Conservation (phyloP, 345 rosid genomes). For the Sonneratia caseolaris region DNA sequence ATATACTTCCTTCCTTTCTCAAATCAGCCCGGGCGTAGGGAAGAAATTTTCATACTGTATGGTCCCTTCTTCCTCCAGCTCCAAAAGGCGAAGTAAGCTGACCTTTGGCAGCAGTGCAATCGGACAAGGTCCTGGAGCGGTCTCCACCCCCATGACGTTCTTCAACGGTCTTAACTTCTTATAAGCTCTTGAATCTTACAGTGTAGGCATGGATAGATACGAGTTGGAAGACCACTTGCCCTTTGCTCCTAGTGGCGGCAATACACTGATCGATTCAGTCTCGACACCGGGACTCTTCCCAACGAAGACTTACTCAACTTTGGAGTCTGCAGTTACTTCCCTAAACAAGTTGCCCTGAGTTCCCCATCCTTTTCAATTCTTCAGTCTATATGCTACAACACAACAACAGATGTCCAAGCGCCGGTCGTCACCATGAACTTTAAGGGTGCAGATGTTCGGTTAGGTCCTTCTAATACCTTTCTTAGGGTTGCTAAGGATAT, state of each 20-base stretch:
- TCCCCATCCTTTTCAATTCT: not conserved
- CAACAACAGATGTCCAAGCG: not conserved
- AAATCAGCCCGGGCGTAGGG: not conserved
- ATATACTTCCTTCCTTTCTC: not conserved
- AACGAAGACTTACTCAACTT: not conserved
- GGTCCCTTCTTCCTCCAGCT: not conserved
- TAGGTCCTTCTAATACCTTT: not conserved
- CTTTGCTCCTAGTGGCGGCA: not conserved
- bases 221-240: not conserved
- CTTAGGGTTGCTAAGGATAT: not conserved
- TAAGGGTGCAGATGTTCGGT: not conserved
- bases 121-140: not conserved
- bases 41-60: not conserved
- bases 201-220: not conserved
- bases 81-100: not conserved
- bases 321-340: not conserved
- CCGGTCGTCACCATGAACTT: not conserved
- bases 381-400: not conserved
- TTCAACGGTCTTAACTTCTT: too few species aligned
- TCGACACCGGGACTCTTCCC: not conserved
- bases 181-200: not conserved
- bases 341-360: not conserved
- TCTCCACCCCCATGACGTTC: not conserved
- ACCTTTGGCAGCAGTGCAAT: not conserved
- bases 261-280: not conserved